Evolutionary conservation across 225 moss, liverwort and hornwort genomes (phyloP), one percentile per base, ranked within the genome.

Genomic region (Lunularia cruciata): DNA sequence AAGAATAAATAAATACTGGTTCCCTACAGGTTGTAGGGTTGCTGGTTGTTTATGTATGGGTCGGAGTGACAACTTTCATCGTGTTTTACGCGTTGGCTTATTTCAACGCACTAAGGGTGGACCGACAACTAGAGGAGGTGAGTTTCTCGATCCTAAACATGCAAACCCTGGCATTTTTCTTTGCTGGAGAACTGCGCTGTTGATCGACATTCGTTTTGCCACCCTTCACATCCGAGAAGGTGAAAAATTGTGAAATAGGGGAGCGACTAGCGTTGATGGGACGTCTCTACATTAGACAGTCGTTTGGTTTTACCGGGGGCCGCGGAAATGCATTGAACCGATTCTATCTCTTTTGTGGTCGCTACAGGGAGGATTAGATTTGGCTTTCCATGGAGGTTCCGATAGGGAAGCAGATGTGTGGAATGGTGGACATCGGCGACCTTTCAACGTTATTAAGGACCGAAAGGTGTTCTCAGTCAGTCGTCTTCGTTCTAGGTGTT

Each of bases 91-190:
- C 71, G 39, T 61, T 81, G 57, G 67, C 76, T 0, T 72, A 72
- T 35, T 81, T 81, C 31, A 76, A 81, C 55, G 56, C 80, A 4
- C 46, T 81, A 31, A 71, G 80, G 49, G 80, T 81, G 46, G 76
- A 76, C 22, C 80, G 80, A 46, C 80, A 76, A 22, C 43, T 72
- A 63, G 80, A 81, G 69, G 80, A 81, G 80, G 80, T 81, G 64
- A 15, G 67, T 30, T 11, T n/a, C 14, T 25, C n/a, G n/a, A n/a
- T n/a, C n/a, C n/a, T n/a, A n/a, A n/a, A n/a, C n/a, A n/a, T n/a
- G n/a, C n/a, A n/a, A n/a, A n/a, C n/a, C n/a, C n/a, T n/a, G n/a
- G n/a, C n/a, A n/a, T n/a, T n/a, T n/a, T n/a, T n/a, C n/a, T n/a
- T n/a, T n/a, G n/a, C n/a, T n/a, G n/a, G n/a, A n/a, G n/a, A n/a